Base-by-base conservation (phyloP, 2,329 filamentous ascomycete species). In the Mollisia scopiformis region DNA sequence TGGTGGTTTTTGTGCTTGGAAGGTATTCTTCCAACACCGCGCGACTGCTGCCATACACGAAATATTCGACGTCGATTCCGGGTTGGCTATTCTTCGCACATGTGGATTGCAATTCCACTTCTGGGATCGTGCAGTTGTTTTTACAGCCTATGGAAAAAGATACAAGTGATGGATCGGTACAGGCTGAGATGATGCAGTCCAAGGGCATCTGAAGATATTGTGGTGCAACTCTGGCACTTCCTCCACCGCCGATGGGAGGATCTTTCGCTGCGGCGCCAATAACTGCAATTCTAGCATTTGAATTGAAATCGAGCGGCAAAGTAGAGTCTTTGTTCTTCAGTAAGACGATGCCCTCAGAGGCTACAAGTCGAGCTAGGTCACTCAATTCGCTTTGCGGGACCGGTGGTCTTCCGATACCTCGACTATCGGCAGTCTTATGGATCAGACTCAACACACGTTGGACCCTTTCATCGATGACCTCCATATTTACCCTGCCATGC, bases 341-440 rank as follows among this genome's bases (percentile, higher is more conserved):
- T 14, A 71, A 59, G 2, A 70, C 69, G 11, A 67, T 68, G 33
- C 64, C 70, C 28, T 69, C 68, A 1, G 57, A 51, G 2, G 66
- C 70, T 4, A 68, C 65, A 25, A 63, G 58, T 25, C 85, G 77
- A 19, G 86, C 79, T 25, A 88, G 65, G 2, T 69, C 68, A 50
- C 68, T 67, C 60, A 70, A 69, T 39, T 59, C 68, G 23, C 68
- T 16, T 51, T 57, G 58, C 52, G 31, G 11, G 19, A 43, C 6
- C 28, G 27, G 11, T 51, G 56, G 30, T 27, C 57, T 46, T 30
- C 39, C 5, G 27, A 37, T 33, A n/a, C n/a, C n/a, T n/a, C n/a
- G n/a, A n/a, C n/a, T n/a, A n/a, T n/a, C n/a, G n/a, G n/a, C n/a
- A n/a, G 57, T 60, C 56, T 54, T 28, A 28, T 57, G 11, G 25